A percentile compares a stretch with the other conserved stretches of the same genome.
phyloP scores from a whole-genome alignment of 352 stramenopile species.

The Globisporangium rhizosaccharum region DNA sequence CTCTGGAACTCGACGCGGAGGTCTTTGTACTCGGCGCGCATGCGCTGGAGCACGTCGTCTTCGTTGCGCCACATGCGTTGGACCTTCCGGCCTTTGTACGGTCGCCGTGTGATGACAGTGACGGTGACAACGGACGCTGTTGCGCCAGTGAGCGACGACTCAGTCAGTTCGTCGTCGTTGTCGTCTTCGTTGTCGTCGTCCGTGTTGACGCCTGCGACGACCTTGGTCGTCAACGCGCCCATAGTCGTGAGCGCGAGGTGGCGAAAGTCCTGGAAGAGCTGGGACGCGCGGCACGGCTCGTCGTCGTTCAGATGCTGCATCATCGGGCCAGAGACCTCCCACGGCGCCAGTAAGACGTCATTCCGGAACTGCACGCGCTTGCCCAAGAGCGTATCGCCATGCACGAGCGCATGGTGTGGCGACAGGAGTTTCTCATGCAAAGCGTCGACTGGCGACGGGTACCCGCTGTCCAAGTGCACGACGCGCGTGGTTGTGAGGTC shows the following conservation, averaged over 20 bases:
- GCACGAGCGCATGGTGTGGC: constrained; percentile 13
- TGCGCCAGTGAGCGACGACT: background rate
- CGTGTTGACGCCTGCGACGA: background rate
- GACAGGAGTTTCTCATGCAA: constrained; percentile 22
- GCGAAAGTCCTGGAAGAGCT: constrained; percentile 51
- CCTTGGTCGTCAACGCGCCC: constrained; percentile 1
- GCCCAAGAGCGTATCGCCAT: constrained; percentile 12
- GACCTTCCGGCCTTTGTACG: constrained; percentile 16
- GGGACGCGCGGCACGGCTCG: constrained; percentile 48
- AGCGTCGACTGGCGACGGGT: constrained; percentile 15
- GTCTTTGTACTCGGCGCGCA: constrained; percentile 17
- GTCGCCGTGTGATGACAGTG: constrained; percentile 22
- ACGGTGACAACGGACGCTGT: constrained; percentile 2
- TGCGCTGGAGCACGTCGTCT: constrained; percentile 15
- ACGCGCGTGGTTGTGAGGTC: constrained; percentile 14
- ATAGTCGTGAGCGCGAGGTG: constrained; percentile 17
- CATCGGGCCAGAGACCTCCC: constrained; percentile 45
- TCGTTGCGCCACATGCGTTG: constrained; percentile 27
- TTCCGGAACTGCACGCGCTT: constrained; percentile 21
- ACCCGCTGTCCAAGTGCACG: constrained; percentile 23
- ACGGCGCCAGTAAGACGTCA: constrained; percentile 42
- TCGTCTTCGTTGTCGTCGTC: constrained; percentile 8
- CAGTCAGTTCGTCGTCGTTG: background rate
- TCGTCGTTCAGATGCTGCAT: constrained; percentile 67
- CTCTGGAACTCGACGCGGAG: constrained; percentile 21